Evolutionary conservation across 257 asterid species (phyloP).

Genomic region (Oldenlandia corymbosa): DNA sequence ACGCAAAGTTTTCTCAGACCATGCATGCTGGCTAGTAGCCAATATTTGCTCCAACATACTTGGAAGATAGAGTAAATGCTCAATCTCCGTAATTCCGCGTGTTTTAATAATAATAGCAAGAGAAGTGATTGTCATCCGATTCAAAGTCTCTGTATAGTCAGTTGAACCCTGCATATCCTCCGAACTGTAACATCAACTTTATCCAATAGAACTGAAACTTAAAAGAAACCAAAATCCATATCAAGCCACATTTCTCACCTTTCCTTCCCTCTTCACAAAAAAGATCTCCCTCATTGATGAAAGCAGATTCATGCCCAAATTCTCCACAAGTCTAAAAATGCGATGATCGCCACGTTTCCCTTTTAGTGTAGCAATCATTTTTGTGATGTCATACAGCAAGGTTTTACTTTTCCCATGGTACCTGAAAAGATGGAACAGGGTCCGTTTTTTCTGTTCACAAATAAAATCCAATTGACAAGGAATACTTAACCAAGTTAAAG

Average conservation of each 20-base stretch:
- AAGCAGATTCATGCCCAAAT: constrained; percentile 89
- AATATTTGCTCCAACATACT: constrained; percentile 93
- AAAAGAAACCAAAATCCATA: not conserved
- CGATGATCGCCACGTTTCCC: constrained; percentile 99
- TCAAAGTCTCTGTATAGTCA: constrained; percentile 91
- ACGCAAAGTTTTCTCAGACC: constrained; percentile 96
- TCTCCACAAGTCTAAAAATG: constrained; percentile 83
- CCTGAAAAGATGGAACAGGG: constrained; percentile 36
- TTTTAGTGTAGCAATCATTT: constrained; percentile 76
- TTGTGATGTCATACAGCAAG: constrained; percentile 82
- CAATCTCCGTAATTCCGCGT: constrained; percentile 94
- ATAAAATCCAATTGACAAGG: not conserved
- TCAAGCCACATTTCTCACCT: constrained; percentile 39
- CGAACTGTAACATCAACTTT: constrained; percentile 16
- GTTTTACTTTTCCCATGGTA: constrained; percentile 95
- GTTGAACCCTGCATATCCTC: constrained; percentile 80
- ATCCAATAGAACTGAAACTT: not conserved
- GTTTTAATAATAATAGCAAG: constrained; percentile 92
- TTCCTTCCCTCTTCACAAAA: constrained; percentile 88
- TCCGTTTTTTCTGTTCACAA: not conserved
- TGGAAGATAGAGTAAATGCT: constrained; percentile 78
- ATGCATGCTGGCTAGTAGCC: constrained; percentile 92
- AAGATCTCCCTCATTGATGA: constrained; percentile 86
- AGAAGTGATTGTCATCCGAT: constrained; percentile 70
- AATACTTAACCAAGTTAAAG: not conserved